Percentiles rank a stretch among this genome's conserved stretches.
These are phyloP conservation scores for Verticillium zaregamsianum DNA, from an alignment of 2,329 filamentous ascomycete genomes.

Conservation along the genomic window DNA sequence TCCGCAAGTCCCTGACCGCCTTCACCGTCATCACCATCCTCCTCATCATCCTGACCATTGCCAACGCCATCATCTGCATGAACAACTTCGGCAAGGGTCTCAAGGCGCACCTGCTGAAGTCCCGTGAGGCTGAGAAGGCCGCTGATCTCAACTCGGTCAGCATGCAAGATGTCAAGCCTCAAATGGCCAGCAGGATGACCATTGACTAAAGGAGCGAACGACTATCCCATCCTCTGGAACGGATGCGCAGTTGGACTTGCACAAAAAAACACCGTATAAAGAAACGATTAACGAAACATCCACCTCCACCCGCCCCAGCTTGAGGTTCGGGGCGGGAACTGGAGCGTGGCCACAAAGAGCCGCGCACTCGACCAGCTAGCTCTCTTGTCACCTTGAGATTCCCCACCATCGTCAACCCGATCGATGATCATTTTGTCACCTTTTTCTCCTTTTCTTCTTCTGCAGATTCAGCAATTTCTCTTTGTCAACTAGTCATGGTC, in stretches of 20 bases:
- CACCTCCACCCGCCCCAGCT: constrained; percentile 6
- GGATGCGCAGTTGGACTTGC: not conserved
- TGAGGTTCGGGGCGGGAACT: not conserved
- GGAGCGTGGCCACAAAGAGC: not conserved
- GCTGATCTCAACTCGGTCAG: constrained; percentile 52
- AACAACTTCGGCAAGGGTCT: constrained; percentile 86
- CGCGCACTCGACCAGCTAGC: not conserved
- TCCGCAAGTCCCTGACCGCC: constrained; percentile 80
- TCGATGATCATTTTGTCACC: not conserved
- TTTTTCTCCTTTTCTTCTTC: not conserved
- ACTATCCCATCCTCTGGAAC: constrained; percentile 1
- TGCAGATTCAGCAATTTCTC: not conserved
- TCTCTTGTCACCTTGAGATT: not conserved
- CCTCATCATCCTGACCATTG: constrained; percentile 82
- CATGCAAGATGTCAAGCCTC: constrained; percentile 52
- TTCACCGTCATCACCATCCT: constrained; percentile 93
- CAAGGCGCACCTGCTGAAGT: constrained; percentile 74
- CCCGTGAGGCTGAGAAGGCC: constrained; percentile 46
- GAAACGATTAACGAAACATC: constrained; percentile 14
- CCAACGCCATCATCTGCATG: constrained; percentile 82
- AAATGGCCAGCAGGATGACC: constrained; percentile 54
- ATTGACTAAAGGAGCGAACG: constrained; percentile 44
- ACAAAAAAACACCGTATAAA: constrained; percentile 8
- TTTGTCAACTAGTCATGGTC: not conserved
- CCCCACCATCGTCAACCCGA: not conserved